These are phyloP conservation scores for Curvularia eragrostidis DNA, from an alignment of 2,329 filamentous ascomycete genomes.

Conservation along the genomic window DNA sequence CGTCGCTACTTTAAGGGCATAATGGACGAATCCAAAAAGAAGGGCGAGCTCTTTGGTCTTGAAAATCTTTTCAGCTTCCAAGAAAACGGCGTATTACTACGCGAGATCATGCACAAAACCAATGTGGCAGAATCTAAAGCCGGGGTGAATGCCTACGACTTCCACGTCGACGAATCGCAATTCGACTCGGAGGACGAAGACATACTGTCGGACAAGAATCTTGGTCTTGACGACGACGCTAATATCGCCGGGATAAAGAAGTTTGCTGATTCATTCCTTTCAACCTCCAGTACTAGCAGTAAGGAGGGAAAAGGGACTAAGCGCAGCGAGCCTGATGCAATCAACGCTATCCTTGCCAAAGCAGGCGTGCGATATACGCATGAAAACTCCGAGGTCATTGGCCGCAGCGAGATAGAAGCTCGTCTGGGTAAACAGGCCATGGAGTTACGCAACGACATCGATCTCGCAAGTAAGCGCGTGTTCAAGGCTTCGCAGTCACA, in stretches of 20 bases:
- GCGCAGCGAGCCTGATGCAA: constrained; percentile 68
- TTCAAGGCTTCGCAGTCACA: constrained; percentile 61
- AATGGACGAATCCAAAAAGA: constrained; percentile 79
- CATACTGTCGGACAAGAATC: constrained; percentile 34
- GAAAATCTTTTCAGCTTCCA: constrained; percentile 85
- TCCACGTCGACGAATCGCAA: constrained; percentile 60
- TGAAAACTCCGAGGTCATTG: constrained; percentile 94
- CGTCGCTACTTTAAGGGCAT: constrained; percentile 95
- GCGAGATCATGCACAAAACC: constrained; percentile 98
- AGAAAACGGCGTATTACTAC: constrained; percentile 77
- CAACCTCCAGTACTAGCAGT: constrained; percentile 4
- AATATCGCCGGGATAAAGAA: constrained; percentile 67
- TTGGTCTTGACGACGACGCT: constrained; percentile 39
- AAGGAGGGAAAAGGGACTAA: constrained; percentile 49
- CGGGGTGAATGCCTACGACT: constrained; percentile 78
- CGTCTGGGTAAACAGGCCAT: constrained; percentile 79
- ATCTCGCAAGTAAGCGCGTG: constrained; percentile 61
- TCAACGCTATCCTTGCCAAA: constrained; percentile 86
- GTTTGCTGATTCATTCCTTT: constrained; percentile 43
- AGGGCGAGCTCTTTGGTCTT: constrained; percentile 93
- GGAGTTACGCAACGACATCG: constrained; percentile 61
- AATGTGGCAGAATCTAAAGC: constrained; percentile 93
- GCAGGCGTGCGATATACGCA: constrained; percentile 95
- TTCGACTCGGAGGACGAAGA: constrained; percentile 39
- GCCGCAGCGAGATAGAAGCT: constrained; percentile 89